A percentile compares a stretch with the other conserved stretches of the same genome.
Conservation (phyloP, 208 protist genomes). For the Blechomonas ayalai region DNA sequence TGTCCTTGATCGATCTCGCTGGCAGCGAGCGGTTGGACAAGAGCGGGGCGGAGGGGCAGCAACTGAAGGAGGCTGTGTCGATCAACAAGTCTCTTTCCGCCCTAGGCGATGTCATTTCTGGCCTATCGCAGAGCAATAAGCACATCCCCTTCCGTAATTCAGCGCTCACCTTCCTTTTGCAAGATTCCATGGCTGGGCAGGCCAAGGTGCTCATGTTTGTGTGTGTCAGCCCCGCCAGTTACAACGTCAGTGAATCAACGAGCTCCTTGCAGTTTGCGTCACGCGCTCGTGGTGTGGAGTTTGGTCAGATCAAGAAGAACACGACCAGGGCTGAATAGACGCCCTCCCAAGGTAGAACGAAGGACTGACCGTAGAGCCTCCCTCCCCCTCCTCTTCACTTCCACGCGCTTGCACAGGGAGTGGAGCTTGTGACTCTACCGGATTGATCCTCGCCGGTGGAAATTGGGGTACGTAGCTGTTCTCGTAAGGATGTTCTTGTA, state of each 20-base stretch:
- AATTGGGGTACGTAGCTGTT: too few species aligned
- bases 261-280: constrained; percentile 89
- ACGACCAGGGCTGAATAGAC: constrained; percentile 16
- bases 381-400: not conserved
- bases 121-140: constrained; percentile 72
- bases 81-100: constrained; percentile 91
- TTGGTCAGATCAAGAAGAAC: constrained; percentile 90
- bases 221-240: constrained; percentile 90
- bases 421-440: too few species aligned
- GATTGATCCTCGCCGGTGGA: too few species aligned
- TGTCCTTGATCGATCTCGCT: constrained; percentile 91
- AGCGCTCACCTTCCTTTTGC: constrained; percentile 85
- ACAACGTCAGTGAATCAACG: constrained; percentile 86
- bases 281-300: constrained; percentile 78
- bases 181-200: constrained; percentile 91
- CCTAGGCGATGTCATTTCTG: constrained; percentile 88
- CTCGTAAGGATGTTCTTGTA: too few species aligned
- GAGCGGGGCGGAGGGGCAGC: constrained; percentile 78
- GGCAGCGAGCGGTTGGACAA: constrained; percentile 90
- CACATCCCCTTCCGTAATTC: constrained; percentile 92
- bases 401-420: too few species aligned
- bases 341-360: too few species aligned
- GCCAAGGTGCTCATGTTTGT: constrained; percentile 95
- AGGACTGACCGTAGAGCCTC: not conserved
- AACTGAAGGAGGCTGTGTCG: constrained; percentile 83